phyloP scores from a whole-genome alignment of 768 basidiomycete species.

The Butyriboletus loyo region DNA sequence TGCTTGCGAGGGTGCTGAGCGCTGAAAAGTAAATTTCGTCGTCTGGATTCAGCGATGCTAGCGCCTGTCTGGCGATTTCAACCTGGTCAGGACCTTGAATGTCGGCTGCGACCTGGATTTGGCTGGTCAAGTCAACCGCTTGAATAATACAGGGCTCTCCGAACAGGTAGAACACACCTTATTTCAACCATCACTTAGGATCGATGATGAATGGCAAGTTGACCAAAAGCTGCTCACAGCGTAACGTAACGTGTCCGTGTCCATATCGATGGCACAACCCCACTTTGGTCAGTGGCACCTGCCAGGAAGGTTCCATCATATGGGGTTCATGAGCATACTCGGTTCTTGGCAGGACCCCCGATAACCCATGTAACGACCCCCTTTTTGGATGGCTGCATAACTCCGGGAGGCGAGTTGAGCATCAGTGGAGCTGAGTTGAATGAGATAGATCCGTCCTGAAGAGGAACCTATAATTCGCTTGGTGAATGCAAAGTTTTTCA shows the following conservation, averaged over 20 bases:
- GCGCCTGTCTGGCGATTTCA: conserved; percentile 6
- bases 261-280: neutral
- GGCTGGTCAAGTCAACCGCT: neutral
- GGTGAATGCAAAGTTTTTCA: too few relatives aligned
- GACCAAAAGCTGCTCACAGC: neutral
- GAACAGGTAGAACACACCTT: neutral
- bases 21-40: conserved; percentile 6
- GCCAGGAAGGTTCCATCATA: too few relatives aligned
- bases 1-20: conserved; percentile 7
- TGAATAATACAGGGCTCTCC: neutral
- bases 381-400: too few relatives aligned
- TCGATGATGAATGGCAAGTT: neutral
- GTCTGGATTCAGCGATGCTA: conserved; percentile 6
- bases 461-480: too few relatives aligned
- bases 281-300: neutral
- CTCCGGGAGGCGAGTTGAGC: too few relatives aligned
- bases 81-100: conserved; percentile 6
- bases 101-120: neutral
- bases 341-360: too few relatives aligned
- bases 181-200: conserved; percentile 2
- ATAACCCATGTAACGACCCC: too few relatives aligned
- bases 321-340: too few relatives aligned
- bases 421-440: too few relatives aligned
- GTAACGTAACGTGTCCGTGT: neutral
- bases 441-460: too few relatives aligned